Conservation (phyloP, 1,139 yeast genomes). For the Suhomyces kunorum region DNA sequence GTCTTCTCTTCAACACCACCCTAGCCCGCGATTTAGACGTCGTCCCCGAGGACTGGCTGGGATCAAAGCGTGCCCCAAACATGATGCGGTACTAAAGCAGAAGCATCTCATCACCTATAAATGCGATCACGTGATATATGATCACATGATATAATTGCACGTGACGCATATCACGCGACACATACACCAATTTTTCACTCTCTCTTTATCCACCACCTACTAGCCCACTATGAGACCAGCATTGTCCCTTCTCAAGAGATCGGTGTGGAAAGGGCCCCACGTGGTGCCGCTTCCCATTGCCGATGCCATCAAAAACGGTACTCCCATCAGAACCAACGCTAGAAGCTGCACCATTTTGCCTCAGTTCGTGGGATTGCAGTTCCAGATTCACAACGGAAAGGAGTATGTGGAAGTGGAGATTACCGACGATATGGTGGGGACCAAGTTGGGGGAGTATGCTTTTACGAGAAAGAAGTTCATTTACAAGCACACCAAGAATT, state of each 20-base stretch:
- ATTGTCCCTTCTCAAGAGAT: constrained; percentile 54
- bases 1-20: constrained; percentile 15
- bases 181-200: constrained; percentile 1
- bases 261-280: constrained; percentile 93
- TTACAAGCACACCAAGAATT: constrained; percentile 72
- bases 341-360: constrained; percentile 93
- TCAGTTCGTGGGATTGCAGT: constrained; percentile 89
- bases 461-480: constrained; percentile 86
- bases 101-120: constrained; percentile 8
- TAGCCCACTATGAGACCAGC: constrained; percentile 56
- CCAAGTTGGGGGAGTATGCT: constrained; percentile 92
- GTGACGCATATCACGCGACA: constrained; percentile 5
- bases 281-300: constrained; percentile 91
- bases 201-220: constrained; percentile 2
- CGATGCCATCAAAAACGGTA: constrained; percentile 75
- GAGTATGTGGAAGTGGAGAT: constrained; percentile 88
- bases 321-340: constrained; percentile 92
- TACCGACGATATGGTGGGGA: constrained; percentile 97
- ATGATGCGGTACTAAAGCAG: constrained; percentile 24
- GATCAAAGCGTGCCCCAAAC: constrained; percentile 70
- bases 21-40: constrained; percentile 3
- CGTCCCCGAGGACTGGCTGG: constrained; percentile 24
- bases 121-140: background rate
- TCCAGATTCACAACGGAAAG: constrained; percentile 94
- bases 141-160: no score